Conservation (phyloP, 2,329 filamentous ascomycete genomes). For the Arthrobotrys sphaeroides region DNA sequence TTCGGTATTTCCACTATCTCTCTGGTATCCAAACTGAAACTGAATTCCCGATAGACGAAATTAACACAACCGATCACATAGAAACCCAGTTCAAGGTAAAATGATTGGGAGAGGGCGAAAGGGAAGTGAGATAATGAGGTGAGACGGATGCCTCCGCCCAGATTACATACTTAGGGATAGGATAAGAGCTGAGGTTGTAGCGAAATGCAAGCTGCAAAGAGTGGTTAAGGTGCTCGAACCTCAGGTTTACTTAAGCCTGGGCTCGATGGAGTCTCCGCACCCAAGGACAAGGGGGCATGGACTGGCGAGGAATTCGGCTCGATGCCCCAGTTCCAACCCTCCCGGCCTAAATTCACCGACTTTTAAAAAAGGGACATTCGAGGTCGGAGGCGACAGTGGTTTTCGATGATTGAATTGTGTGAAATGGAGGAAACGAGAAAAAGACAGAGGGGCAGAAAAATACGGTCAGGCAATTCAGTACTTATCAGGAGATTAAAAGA, state of each 20-base stretch:
- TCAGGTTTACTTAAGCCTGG: slow-evolving; percentile 16
- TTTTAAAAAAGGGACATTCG: slow-evolving; percentile 20
- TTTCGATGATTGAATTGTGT: not conserved
- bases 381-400: not conserved
- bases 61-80: not conserved
- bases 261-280: slow-evolving; percentile 35
- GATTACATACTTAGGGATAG: slow-evolving; percentile 42
- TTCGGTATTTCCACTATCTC: not conserved
- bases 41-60: slow-evolving; percentile 21
- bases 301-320: slow-evolving; percentile 51
- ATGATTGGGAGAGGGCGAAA: slow-evolving; percentile 20
- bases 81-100: slow-evolving; percentile 1
- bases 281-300: slow-evolving; percentile 41
- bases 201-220: slow-evolving; percentile 46
- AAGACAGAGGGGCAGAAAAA: slow-evolving; percentile 18
- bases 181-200: slow-evolving; percentile 50
- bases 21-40: not conserved
- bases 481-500: slow-evolving; percentile 17
- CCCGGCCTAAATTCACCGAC: slow-evolving; percentile 31
- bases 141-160: slow-evolving; percentile 37
- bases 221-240: slow-evolving; percentile 11
- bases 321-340: slow-evolving; percentile 32
- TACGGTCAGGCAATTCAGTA: not conserved
- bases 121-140: slow-evolving; percentile 30
- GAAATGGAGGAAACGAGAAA: not conserved